phyloP scores from a whole-genome alignment of 192 early-diverging fungal genomes.

The Umbelopsis sp. region DNA sequence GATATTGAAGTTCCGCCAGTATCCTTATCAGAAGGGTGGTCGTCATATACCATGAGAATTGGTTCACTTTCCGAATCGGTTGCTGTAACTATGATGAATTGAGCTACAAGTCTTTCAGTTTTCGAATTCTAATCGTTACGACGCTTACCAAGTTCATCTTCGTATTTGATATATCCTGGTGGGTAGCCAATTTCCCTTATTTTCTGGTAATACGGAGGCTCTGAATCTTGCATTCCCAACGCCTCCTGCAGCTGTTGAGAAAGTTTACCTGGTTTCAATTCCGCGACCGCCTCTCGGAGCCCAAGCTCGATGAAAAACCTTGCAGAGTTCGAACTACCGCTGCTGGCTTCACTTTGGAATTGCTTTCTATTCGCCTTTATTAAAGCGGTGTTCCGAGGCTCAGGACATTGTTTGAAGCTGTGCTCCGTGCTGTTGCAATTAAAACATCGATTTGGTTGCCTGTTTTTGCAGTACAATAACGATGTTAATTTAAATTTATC shows the following conservation, averaged over 20 bases:
- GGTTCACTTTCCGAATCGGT: not conserved
- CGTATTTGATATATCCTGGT: not conserved
- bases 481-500: not conserved
- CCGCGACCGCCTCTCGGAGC: not conserved
- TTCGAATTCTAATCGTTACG: not conserved
- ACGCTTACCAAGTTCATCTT: not conserved
- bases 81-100: not conserved
- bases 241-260: not conserved
- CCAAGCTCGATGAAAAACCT: slow-evolving; percentile 5
- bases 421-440: slow-evolving; percentile 6
- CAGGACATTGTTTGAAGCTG: slow-evolving; percentile 5
- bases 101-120: not conserved
- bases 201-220: slow-evolving; percentile 4
- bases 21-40: not conserved
- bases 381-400: not conserved
- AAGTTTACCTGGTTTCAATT: not conserved
- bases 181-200: not conserved
- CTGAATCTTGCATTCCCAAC: not conserved
- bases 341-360: not conserved
- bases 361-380: not conserved
- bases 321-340: not conserved
- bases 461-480: not conserved
- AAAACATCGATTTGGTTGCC: slow-evolving; percentile 1
- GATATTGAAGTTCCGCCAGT: not conserved
- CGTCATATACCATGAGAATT: not conserved